Evolutionary conservation across 495 filamentous ascomycete genomes (phyloP).

Genomic region (Penicillium daleae): DNA sequence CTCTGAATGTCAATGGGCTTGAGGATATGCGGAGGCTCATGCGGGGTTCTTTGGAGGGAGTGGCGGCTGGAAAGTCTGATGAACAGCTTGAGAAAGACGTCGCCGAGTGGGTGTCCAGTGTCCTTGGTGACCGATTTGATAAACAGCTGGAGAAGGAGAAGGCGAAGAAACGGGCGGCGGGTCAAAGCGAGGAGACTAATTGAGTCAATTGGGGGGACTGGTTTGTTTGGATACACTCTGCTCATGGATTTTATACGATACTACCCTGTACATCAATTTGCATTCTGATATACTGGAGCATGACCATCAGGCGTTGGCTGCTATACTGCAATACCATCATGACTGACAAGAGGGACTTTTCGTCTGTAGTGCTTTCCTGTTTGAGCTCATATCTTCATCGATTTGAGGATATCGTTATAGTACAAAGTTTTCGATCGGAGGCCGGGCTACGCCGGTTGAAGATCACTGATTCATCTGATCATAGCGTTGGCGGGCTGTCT

Average conservation of each 20-base stretch:
- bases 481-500: constrained; percentile 79
- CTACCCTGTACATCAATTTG: constrained; percentile 27
- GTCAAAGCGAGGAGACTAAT: constrained; percentile 18
- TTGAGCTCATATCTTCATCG: background rate
- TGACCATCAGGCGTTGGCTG: constrained; percentile 10
- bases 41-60: constrained; percentile 48
- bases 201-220: background rate
- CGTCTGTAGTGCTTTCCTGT: background rate
- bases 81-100: constrained; percentile 68
- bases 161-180: constrained; percentile 28
- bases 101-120: constrained; percentile 69
- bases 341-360: background rate
- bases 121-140: constrained; percentile 59
- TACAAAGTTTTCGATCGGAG: constrained; percentile 4
- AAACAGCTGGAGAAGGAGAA: constrained; percentile 43
- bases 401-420: constrained; percentile 11
- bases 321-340: constrained; percentile 13
- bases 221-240: constrained; percentile 21
- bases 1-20: constrained; percentile 69
- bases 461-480: constrained; percentile 56
- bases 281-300: constrained; percentile 10
- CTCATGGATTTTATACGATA: constrained; percentile 23
- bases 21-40: constrained; percentile 67
- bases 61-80: constrained; percentile 46
- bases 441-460: too few relatives aligned